These are phyloP conservation scores for Neurospora tetrasperma DNA, from an alignment of 495 filamentous ascomycete genomes.

Conservation along the genomic window DNA sequence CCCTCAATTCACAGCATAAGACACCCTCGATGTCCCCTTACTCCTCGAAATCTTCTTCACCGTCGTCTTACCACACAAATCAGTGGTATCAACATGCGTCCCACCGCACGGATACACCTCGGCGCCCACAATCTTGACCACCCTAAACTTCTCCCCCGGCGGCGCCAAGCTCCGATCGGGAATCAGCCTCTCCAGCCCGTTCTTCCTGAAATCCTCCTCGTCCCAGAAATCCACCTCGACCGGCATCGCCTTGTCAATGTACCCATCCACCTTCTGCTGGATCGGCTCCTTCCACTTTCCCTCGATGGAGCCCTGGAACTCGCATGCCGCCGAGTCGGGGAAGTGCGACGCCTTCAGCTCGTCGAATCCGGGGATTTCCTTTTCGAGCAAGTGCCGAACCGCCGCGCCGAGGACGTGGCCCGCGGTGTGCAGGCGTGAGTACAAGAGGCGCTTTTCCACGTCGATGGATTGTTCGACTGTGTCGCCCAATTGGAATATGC, in stretches of 20 bases:
- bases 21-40: constrained; percentile 46
- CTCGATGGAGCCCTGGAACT: constrained; percentile 51
- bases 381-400: constrained; percentile 42
- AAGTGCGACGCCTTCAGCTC: constrained; percentile 56
- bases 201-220: constrained; percentile 37
- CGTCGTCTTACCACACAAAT: constrained; percentile 39
- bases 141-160: constrained; percentile 38
- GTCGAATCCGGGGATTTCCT: constrained; percentile 39
- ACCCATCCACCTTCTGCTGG: constrained; percentile 43
- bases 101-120: constrained; percentile 57
- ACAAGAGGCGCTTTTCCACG: constrained; percentile 39
- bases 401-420: constrained; percentile 54
- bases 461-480: constrained; percentile 42
- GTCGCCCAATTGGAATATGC: constrained; percentile 26
- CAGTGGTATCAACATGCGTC: constrained; percentile 49
- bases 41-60: constrained; percentile 51
- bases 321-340: constrained; percentile 47
- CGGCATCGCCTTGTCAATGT: constrained; percentile 37
- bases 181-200: constrained; percentile 37
- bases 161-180: constrained; percentile 35
- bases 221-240: constrained; percentile 53
- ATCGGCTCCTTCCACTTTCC: constrained; percentile 48
- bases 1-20: constrained; percentile 31
- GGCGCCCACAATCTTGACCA: constrained; percentile 47
- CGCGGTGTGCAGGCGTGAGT: constrained; percentile 54